Evolutionary conservation across 148 eudicot genomes (phyloP), one percentile per base, ranked within the genome.

Genomic region (Fagopyrum homotropicum): DNA sequence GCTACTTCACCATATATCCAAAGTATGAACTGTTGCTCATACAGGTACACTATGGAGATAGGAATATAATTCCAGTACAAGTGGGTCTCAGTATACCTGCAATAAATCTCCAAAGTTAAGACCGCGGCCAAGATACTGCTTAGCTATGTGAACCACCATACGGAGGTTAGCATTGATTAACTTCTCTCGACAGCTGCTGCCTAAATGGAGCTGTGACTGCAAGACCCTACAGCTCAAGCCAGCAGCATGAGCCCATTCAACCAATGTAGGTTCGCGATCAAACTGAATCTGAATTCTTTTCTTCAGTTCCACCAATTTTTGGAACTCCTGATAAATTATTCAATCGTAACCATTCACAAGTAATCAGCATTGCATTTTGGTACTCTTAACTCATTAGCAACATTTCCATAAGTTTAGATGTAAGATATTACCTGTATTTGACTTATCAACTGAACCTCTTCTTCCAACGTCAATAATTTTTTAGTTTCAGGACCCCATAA

Each of bases 141-240:
- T 95, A 75, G 97, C 99, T 82, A 95, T 86, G 84, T 90, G 87
- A 75, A 92, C 99, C 78, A 95, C 99, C 96, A 95, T 73, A 43
- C 99, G 93, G 57, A 89, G 83, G 79, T 95, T 95, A 75, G 97
- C 88, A 81, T 78, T 76, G 63, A 95, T 88, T 81, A 95, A 76
- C 83, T 85, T 90, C 64, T 90, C 92, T 48, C 96, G 81, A 81
- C 96, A 87, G 61, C 74, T 86, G 73, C 80, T 78, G 66, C 94
- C 88, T 71, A 80, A 51, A 77, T 83, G 85, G 59, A 90, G 75
- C 80, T 85, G 86, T 54, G 76, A 79, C 76, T 81, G 83, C 89
- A 95, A 83, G 57, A 78, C 85, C 68, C 78, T 81, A 84, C 84
- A 80, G 77, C 87, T 88, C 74, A 89, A 69, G 46, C 89, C 96